phyloP scores from a whole-genome alignment of 202 grass and related monocot species.

The Panicum virgatum region DNA sequence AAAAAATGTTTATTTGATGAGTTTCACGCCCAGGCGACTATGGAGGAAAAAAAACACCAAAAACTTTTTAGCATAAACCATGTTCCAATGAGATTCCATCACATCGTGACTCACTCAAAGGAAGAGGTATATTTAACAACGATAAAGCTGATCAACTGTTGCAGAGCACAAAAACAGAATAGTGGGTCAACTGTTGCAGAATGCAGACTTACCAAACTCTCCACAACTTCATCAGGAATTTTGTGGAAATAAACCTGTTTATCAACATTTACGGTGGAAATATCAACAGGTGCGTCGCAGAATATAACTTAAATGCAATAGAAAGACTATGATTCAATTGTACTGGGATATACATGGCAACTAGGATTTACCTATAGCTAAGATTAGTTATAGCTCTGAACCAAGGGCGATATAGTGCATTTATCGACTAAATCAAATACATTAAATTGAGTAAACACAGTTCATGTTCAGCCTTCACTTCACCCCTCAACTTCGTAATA shows the following conservation, averaged over 20 bases:
- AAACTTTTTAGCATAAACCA: not conserved
- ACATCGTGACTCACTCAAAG: not conserved
- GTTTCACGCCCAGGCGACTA: conserved; percentile 9
- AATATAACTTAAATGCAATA: not conserved
- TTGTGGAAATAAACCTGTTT: conserved; percentile 93
- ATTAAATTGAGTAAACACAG: conserved; percentile 1
- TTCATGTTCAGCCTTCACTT: not conserved
- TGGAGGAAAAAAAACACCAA: not conserved
- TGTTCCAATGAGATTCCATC: not conserved
- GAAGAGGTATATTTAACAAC: not conserved
- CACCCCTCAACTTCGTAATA: not conserved
- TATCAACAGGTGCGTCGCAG: conserved; percentile 3
- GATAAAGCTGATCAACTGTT: not conserved
- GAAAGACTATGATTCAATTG: conserved; percentile 5
- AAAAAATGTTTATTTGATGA: conserved; percentile 2
- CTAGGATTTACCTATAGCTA: conserved; percentile 1
- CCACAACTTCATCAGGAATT: conserved; percentile 84
- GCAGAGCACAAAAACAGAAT: not conserved
- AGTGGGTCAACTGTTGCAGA: not conserved
- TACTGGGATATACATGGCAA: not conserved
- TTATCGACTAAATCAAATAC: not conserved
- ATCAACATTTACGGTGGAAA: conserved; percentile 27
- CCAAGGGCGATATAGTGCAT: conserved; percentile 1
- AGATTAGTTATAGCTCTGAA: not conserved
- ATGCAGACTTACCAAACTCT: conserved; percentile 70